Evolutionary conservation across 106 monocot genomes (phyloP).

Genomic region (Ottelia alismoides): DNA sequence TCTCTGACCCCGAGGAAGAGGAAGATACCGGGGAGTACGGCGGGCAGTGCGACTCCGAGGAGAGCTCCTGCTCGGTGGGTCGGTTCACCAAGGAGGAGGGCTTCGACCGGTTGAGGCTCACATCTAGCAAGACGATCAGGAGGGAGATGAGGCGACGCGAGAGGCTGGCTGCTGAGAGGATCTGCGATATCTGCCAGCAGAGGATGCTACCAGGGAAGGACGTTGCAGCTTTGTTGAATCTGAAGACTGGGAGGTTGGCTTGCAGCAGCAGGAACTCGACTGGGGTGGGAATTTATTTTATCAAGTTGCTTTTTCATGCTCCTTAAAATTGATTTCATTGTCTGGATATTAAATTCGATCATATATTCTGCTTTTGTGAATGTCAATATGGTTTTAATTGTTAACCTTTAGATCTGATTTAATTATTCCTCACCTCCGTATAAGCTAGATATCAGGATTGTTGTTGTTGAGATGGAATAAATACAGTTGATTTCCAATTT

Average conservation of each 20-base stretch:
- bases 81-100: not conserved
- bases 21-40: conserved; percentile 2
- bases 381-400: no score
- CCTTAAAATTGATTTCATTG: no score
- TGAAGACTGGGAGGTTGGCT: conserved; percentile 57
- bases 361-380: no score
- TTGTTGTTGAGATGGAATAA: no score
- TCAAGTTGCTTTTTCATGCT: no score
- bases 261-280: conserved; percentile 85
- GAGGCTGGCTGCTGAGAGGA: conserved; percentile 38
- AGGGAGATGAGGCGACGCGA: conserved; percentile 47
- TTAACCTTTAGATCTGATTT: no score
- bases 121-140: conserved; percentile 26
- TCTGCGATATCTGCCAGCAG: conserved; percentile 73
- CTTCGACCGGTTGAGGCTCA: conserved; percentile 2
- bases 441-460: no score
- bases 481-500: no score
- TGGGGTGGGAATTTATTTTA: conserved; percentile 45
- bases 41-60: conserved; percentile 9
- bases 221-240: conserved; percentile 66
- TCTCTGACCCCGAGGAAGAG: conserved; percentile 43
- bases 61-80: conserved; percentile 7
- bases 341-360: no score
- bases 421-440: no score
- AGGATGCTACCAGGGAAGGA: conserved; percentile 70